A percentile compares a stretch with the other conserved stretches of the same genome.
phyloP scores from a whole-genome alignment of 2,329 filamentous ascomycete genomes.

The Fusarium goolgardi region DNA sequence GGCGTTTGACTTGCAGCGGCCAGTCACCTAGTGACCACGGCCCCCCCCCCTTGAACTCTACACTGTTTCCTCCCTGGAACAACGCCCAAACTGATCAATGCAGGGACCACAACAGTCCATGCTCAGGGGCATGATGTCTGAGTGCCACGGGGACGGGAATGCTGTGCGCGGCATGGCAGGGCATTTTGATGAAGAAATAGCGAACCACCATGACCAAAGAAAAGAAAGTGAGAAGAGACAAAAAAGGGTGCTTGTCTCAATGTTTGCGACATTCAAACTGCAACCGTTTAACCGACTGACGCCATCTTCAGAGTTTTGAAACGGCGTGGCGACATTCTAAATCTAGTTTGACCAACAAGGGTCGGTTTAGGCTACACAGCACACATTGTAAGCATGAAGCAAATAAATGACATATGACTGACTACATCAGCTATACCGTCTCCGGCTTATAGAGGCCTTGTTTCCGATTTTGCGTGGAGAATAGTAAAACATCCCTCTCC shows the following conservation, averaged over 20 bases:
- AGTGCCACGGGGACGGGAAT: slow-evolving; percentile 35
- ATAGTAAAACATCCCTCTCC: neutral
- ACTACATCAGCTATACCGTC: neutral
- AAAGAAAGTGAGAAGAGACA: neutral
- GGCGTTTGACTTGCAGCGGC: slow-evolving; percentile 43
- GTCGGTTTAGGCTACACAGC: neutral
- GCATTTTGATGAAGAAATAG: neutral
- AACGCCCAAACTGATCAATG: slow-evolving; percentile 10
- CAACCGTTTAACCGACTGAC: slow-evolving; percentile 7
- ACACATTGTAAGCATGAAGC: neutral
- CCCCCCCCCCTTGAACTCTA: slow-evolving; percentile 17
- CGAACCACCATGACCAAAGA: neutral
- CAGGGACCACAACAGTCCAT: slow-evolving; percentile 39
- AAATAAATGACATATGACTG: slow-evolving; percentile 3
- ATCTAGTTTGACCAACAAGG: slow-evolving; percentile 2
- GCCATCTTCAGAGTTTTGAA: neutral
- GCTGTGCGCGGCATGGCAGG: slow-evolving; percentile 2
- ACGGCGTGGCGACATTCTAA: slow-evolving; percentile 10
- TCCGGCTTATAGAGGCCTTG: neutral
- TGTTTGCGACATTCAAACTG: neutral
- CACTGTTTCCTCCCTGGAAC: slow-evolving; percentile 3
- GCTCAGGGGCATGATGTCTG: slow-evolving; percentile 20
- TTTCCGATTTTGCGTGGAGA: neutral
- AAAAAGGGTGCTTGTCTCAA: neutral
- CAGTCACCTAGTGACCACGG: neutral